phyloP scores from a whole-genome alignment of 176 grass and related monocot genomes.

The Coix lacrymajobi region DNA sequence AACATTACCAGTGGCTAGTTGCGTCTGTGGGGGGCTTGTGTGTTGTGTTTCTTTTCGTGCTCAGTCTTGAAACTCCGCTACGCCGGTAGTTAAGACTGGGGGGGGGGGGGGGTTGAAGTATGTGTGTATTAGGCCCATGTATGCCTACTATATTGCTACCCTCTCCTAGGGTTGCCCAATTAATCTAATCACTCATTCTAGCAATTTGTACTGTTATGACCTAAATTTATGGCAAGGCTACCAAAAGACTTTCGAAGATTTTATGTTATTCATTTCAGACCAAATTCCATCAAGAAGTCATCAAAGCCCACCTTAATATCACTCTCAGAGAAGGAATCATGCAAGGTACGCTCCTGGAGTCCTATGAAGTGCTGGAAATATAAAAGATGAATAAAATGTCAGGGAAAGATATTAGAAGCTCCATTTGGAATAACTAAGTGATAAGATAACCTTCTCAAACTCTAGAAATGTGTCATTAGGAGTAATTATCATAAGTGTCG shows the following conservation, averaged over 20 bases:
- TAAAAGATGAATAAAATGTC: slow-evolving; percentile 26
- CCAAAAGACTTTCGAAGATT: background rate
- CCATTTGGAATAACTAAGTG: slow-evolving; percentile 18
- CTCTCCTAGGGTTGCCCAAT: too few relatives aligned
- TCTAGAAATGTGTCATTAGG: slow-evolving; percentile 84
- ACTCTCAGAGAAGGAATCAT: slow-evolving; percentile 69
- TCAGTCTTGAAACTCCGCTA: too few relatives aligned
- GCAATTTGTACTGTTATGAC: background rate
- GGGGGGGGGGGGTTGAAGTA: too few relatives aligned
- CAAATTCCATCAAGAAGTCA: slow-evolving; percentile 20
- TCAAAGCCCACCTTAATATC: slow-evolving; percentile 73
- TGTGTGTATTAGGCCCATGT: too few relatives aligned
- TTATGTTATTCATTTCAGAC: background rate
- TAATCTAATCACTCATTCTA: too few relatives aligned
- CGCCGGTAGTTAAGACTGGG: too few relatives aligned
- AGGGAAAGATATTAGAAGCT: slow-evolving; percentile 21
- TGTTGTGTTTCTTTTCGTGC: too few relatives aligned
- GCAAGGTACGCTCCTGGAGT: slow-evolving; percentile 62
- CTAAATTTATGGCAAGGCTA: background rate
- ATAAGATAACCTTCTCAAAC: slow-evolving; percentile 71
- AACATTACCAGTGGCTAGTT: too few relatives aligned
- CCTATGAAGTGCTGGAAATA: slow-evolving; percentile 70
- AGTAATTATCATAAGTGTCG: slow-evolving; percentile 82
- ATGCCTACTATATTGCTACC: too few relatives aligned
- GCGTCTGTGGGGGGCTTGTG: too few relatives aligned